Evolutionary conservation across 441 rosid species (phyloP).

Genomic region (Gossypium davidsonii): DNA sequence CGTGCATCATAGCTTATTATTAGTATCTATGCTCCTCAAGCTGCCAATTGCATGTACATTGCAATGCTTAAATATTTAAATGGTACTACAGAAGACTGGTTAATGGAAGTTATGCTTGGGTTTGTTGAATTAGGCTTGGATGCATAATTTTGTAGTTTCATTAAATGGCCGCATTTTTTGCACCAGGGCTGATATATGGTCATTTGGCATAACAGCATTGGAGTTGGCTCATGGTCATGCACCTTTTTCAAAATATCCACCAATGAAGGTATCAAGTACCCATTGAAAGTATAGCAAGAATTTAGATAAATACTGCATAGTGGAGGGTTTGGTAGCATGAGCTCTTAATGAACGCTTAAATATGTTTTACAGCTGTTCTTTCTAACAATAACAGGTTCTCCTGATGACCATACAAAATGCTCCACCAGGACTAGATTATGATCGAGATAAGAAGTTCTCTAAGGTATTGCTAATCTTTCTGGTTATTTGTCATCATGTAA

Average conservation of each 20-base stretch:
- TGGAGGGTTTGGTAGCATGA: neutral
- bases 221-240: conserved; percentile 99
- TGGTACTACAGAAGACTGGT: neutral
- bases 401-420: conserved; percentile 99
- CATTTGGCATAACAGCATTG: conserved; percentile 95
- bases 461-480: conserved; percentile 89
- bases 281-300: conserved; percentile 16
- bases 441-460: conserved; percentile 93
- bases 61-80: neutral
- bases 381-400: conserved; percentile 53
- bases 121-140: neutral
- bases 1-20: neutral
- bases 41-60: neutral
- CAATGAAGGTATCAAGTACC: conserved; percentile 79
- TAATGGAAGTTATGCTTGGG: neutral
- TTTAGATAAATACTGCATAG: neutral
- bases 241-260: conserved; percentile 95
- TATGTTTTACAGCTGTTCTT: neutral
- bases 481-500: neutral
- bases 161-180: conserved; percentile 21
- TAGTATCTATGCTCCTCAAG: neutral
- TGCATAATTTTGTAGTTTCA: conserved; percentile 12
- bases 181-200: conserved; percentile 99
- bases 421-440: conserved; percentile 98
- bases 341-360: neutral